These are phyloP conservation scores for Penicillium robsamsonii DNA, from an alignment of 495 filamentous ascomycete genomes.

Conservation along the genomic window DNA sequence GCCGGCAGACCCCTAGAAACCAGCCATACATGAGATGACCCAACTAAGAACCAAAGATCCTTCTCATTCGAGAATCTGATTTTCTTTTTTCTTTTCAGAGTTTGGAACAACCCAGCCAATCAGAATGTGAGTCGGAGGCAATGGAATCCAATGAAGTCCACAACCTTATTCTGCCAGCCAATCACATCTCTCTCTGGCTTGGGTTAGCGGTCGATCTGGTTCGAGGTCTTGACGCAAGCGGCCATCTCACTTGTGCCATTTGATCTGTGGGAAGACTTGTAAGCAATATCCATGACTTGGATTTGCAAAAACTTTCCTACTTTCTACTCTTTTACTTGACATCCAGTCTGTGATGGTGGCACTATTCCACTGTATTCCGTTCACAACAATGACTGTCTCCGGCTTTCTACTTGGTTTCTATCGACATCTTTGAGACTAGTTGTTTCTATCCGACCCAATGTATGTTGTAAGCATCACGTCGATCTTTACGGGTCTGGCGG, in stretches of 20 bases:
- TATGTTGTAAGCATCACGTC: constrained; percentile 20
- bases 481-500: constrained; percentile 26
- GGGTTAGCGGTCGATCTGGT: not conserved
- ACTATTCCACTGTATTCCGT: not conserved
- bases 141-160: too few relatives aligned
- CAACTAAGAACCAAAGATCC: not conserved
- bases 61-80: not conserved
- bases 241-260: constrained; percentile 11
- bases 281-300: too few relatives aligned
- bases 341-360: too few relatives aligned
- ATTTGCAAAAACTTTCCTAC: too few relatives aligned
- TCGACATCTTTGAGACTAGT: not conserved
- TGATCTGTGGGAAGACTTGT: too few relatives aligned
- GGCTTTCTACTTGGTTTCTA: not conserved
- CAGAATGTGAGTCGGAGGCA: not conserved
- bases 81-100: not conserved
- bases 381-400: not conserved
- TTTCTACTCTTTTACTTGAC: too few relatives aligned
- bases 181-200: not conserved
- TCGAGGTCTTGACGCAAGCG: constrained; percentile 30
- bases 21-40: not conserved
- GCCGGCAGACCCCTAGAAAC: too few relatives aligned
- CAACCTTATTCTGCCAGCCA: not conserved
- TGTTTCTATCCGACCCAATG: constrained; percentile 5
- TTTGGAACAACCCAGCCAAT: not conserved